Evolutionary conservation across 805 yeast species (phyloP).

Genomic region (Clavispora vitiphila): DNA sequence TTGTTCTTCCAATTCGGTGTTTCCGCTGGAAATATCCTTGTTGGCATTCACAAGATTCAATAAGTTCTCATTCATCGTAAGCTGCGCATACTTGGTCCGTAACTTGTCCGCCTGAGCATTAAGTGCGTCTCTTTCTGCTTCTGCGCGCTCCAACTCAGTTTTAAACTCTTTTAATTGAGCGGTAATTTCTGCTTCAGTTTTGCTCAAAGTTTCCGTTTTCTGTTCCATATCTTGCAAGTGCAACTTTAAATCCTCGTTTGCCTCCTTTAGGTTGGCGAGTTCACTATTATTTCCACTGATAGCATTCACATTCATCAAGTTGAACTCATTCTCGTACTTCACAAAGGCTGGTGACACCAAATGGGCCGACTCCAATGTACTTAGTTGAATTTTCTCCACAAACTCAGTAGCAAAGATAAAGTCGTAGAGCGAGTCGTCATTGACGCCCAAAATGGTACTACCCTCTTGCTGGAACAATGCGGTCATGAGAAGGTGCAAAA

Average conservation of each 20-base stretch:
- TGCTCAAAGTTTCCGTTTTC: slow-evolving; percentile 25
- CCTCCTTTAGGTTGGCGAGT: slow-evolving; percentile 32
- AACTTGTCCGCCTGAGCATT: slow-evolving; percentile 11
- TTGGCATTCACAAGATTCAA: slow-evolving; percentile 37
- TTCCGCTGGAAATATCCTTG: slow-evolving; percentile 31
- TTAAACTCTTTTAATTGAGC: slow-evolving; percentile 27
- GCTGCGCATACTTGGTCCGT: slow-evolving; percentile 22
- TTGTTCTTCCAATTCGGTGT: slow-evolving; percentile 30
- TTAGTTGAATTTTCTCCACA: neutral
- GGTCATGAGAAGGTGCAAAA: slow-evolving; percentile 24
- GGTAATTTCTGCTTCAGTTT: slow-evolving; percentile 34
- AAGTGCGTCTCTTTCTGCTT: slow-evolving; percentile 17
- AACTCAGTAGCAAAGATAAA: slow-evolving; percentile 5
- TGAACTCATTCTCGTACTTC: slow-evolving; percentile 15
- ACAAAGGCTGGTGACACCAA: slow-evolving; percentile 10
- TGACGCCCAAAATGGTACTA: slow-evolving; percentile 13
- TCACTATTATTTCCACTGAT: slow-evolving; percentile 35
- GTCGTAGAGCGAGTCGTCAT: slow-evolving; percentile 20
- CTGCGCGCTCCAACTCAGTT: slow-evolving; percentile 17
- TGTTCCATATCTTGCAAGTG: slow-evolving; percentile 23
- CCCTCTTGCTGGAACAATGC: slow-evolving; percentile 17
- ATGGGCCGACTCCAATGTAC: slow-evolving; percentile 2
- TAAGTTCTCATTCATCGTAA: slow-evolving; percentile 35
- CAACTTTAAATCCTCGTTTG: slow-evolving; percentile 27
- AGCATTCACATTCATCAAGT: slow-evolving; percentile 32